Percentiles rank a stretch among this genome's conserved stretches.
Evolutionary conservation across 768 basidiomycete genomes (phyloP).

Genomic region (Lanmaoa pseudosensibilis): DNA sequence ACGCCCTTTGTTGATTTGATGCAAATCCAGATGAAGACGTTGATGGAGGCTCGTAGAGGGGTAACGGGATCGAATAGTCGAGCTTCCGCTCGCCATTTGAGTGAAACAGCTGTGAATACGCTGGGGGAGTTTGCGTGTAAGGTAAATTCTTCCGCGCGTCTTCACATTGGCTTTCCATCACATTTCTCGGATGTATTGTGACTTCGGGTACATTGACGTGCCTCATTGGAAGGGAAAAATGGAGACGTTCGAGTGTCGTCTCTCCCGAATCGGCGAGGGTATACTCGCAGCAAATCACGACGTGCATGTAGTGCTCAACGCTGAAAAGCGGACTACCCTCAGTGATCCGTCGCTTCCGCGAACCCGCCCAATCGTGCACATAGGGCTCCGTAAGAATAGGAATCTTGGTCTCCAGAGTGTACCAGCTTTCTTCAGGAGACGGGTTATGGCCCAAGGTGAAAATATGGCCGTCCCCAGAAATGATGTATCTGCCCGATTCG

Average conservation of each 20-base stretch:
- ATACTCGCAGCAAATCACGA: conserved; percentile 60
- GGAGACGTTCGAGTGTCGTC: conserved; percentile 25
- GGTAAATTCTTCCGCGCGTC: conserved; percentile 16
- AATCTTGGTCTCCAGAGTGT: conserved; percentile 26
- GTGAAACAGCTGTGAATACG: conserved; percentile 79
- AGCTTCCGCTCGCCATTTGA: conserved; percentile 71
- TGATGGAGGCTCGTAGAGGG: conserved; percentile 53
- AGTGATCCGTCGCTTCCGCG: conserved; percentile 41
- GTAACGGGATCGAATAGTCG: conserved; percentile 63
- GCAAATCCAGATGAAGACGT: conserved; percentile 1
- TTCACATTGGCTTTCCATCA: conserved; percentile 1
- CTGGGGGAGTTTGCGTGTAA: conserved; percentile 48
- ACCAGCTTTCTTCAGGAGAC: conserved; percentile 23
- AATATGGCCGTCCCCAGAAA: conserved; percentile 51
- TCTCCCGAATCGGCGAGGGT: conserved; percentile 40
- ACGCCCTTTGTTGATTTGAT: conserved; percentile 7
- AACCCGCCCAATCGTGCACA: conserved; percentile 32
- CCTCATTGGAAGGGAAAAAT: conserved; percentile 48
- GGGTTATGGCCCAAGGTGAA: conserved; percentile 38
- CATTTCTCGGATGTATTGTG: neutral
- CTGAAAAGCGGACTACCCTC: conserved; percentile 54
- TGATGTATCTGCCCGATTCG: conserved; percentile 47
- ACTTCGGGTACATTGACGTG: conserved; percentile 46
- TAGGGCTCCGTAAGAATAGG: conserved; percentile 17
- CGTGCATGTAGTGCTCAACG: conserved; percentile 52